A percentile compares a stretch with the other conserved stretches of the same genome.
Evolutionary conservation across 1,284 basidiomycete genomes (phyloP).

Genomic region (Laetiporus sulphureus): DNA sequence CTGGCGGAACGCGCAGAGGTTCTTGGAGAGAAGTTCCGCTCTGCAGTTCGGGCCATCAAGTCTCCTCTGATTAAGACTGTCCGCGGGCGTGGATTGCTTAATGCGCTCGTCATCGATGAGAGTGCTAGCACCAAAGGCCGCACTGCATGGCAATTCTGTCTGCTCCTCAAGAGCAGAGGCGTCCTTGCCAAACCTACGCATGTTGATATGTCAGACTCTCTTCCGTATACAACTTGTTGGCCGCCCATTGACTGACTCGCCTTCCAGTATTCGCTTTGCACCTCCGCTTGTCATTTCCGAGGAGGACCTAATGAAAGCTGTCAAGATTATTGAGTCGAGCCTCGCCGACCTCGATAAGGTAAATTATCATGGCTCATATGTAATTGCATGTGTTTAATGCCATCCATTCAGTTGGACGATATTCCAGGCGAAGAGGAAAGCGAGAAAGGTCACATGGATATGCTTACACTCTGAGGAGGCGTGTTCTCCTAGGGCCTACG

Average conservation of each 20-base stretch:
- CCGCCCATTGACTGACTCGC: slow-evolving; percentile 2
- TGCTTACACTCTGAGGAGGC: slow-evolving; percentile 26
- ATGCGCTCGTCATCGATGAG: slow-evolving; percentile 94
- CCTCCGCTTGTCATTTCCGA: slow-evolving; percentile 93
- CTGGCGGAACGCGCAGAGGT: slow-evolving; percentile 72
- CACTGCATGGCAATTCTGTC: slow-evolving; percentile 93
- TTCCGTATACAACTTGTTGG: background rate
- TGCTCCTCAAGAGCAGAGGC: slow-evolving; percentile 87
- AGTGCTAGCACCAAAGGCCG: slow-evolving; percentile 66
- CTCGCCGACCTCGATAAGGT: slow-evolving; percentile 81
- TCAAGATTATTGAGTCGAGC: slow-evolving; percentile 73
- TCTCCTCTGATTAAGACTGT: slow-evolving; percentile 70
- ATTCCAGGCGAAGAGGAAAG: slow-evolving; percentile 66
- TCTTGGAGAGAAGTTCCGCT: slow-evolving; percentile 82
- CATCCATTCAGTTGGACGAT: slow-evolving; percentile 45
- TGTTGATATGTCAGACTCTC: slow-evolving; percentile 72
- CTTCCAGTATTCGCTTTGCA: slow-evolving; percentile 82
- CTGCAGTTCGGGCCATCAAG: slow-evolving; percentile 55
- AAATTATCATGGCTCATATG: no score
- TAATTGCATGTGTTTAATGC: background rate
- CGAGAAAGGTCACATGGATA: slow-evolving; percentile 48
- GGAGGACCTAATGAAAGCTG: slow-evolving; percentile 71
- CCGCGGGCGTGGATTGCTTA: slow-evolving; percentile 84
- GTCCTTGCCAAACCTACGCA: slow-evolving; percentile 96
- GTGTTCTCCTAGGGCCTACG: no score